A percentile compares a stretch with the other conserved stretches of the same genome.
These are phyloP conservation scores for Magnolia changhungtana DNA, from an alignment of 164 flowering plant genomes.

Conservation along the genomic window DNA sequence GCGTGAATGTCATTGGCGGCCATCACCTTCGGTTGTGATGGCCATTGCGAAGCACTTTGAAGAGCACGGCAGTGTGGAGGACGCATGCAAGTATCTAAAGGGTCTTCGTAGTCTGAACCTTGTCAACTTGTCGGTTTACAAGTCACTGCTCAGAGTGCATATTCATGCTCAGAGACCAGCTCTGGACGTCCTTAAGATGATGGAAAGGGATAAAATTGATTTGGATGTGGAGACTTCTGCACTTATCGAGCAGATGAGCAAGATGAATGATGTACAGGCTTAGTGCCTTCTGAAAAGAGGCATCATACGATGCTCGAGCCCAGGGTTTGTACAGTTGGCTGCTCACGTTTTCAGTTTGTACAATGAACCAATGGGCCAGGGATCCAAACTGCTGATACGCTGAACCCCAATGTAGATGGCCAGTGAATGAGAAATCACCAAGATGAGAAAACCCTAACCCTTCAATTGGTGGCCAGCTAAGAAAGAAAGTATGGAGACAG, in stretches of 20 bases:
- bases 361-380: not conserved
- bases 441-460: not conserved
- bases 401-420: not conserved
- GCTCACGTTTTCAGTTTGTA: not conserved
- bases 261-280: slow-evolving; percentile 5
- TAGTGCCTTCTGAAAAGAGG: not conserved
- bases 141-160: slow-evolving; percentile 41
- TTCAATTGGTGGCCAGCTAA: not conserved
- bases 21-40: slow-evolving; percentile 26
- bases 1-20: slow-evolving; percentile 44
- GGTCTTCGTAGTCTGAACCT: slow-evolving; percentile 29
- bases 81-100: slow-evolving; percentile 27
- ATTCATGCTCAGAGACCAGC: slow-evolving; percentile 24
- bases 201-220: slow-evolving; percentile 36
- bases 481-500: no score
- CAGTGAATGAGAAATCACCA: not conserved
- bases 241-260: slow-evolving; percentile 15
- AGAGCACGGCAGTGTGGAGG: slow-evolving; percentile 31
- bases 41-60: slow-evolving; percentile 41
- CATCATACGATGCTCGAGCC: not conserved
- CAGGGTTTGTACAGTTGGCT: not conserved
- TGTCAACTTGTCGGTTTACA: slow-evolving; percentile 39
- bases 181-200: slow-evolving; percentile 36
- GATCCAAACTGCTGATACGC: not conserved
- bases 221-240: slow-evolving; percentile 39